phyloP scores from a whole-genome alignment of 495 filamentous ascomycete species.

The Aspergillus funiculosus region DNA sequence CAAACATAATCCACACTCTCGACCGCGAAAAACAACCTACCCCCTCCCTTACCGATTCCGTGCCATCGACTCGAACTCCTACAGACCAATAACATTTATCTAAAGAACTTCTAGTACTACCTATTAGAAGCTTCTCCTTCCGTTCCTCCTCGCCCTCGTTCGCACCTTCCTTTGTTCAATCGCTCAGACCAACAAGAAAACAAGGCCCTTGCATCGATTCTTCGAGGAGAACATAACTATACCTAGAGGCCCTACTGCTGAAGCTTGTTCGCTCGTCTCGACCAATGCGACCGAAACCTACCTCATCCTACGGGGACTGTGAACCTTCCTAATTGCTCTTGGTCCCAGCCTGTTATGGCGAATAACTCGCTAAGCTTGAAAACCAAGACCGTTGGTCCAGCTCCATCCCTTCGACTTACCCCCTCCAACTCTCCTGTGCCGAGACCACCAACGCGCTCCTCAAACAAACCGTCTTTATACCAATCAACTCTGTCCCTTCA shows the following conservation, averaged over 20 bases:
- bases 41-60: constrained; percentile 2
- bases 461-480: constrained; percentile 46
- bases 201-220: neutral
- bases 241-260: neutral
- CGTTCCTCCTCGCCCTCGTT: neutral
- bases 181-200: neutral
- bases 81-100: neutral
- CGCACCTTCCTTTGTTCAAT: constrained; percentile 7
- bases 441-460: constrained; percentile 56
- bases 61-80: neutral
- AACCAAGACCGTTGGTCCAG: constrained; percentile 32
- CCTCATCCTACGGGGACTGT: constrained; percentile 24
- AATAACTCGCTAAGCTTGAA: constrained; percentile 34
- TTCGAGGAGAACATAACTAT: neutral
- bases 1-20: no score
- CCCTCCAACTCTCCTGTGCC: constrained; percentile 73
- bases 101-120: no score
- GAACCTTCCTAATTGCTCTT: constrained; percentile 15
- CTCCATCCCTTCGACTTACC: constrained; percentile 60
- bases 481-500: constrained; percentile 61
- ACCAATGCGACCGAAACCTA: constrained; percentile 17
- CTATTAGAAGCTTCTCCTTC: neutral
- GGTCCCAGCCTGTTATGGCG: constrained; percentile 27
- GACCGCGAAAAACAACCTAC: constrained; percentile 7
- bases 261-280: neutral